phyloP scores from a whole-genome alignment of 176 grass and related monocot genomes.

The Eremochloa ophiuroides region DNA sequence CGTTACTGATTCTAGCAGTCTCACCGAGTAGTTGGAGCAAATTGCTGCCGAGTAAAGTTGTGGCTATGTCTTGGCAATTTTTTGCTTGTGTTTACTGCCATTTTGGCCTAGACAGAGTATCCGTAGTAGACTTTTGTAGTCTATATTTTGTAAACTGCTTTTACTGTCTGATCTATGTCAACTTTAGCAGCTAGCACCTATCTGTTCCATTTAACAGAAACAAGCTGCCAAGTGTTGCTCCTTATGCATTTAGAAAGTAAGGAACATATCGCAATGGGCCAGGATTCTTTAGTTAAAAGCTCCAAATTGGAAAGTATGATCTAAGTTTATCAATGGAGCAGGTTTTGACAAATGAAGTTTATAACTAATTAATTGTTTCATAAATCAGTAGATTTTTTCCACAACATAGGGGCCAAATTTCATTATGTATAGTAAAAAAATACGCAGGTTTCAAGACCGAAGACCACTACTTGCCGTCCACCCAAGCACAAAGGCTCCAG shows the following conservation, averaged over 20 bases:
- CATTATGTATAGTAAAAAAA: not conserved
- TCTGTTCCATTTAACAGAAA: slow-evolving; percentile 1
- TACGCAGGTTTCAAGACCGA: not conserved
- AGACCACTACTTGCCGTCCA: not conserved
- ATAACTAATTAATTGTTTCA: not conserved
- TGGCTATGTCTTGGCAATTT: not conserved
- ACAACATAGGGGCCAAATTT: not conserved
- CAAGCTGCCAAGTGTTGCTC: not conserved
- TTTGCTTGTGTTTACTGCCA: not conserved
- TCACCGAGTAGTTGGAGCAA: not conserved
- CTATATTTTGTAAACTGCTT: not conserved
- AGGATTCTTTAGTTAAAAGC: not conserved
- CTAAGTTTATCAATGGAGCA: not conserved
- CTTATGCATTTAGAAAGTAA: not conserved
- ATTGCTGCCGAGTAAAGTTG: not conserved
- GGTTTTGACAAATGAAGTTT: not conserved
- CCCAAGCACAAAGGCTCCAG: not conserved
- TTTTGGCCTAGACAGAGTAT: not conserved
- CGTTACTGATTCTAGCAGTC: not conserved
- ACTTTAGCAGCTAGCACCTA: not conserved
- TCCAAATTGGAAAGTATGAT: not conserved
- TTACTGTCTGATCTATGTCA: not conserved
- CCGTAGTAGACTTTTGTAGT: not conserved
- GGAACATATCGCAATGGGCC: not conserved
- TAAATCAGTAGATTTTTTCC: not conserved